phyloP scores from a whole-genome alignment of 176 grass and related monocot species.

The Ananas comosus region DNA sequence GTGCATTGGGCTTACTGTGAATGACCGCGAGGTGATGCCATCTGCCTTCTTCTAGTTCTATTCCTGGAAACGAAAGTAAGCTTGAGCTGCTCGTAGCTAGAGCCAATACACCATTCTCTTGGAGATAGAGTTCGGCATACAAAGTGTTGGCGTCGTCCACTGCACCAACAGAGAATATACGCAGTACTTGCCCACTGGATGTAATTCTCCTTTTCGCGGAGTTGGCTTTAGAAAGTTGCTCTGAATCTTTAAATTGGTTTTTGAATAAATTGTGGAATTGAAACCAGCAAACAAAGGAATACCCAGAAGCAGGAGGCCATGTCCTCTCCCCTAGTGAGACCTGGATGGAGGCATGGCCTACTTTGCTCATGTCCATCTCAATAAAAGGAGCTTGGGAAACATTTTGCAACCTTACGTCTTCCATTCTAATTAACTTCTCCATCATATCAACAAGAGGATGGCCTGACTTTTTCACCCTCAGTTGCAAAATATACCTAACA shows the following conservation, averaged over 20 bases:
- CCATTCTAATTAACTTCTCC: constrained; percentile 83
- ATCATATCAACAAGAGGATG: constrained; percentile 94
- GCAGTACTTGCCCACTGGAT: constrained; percentile 44
- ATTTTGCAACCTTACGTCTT: constrained; percentile 64
- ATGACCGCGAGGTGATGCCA: constrained; percentile 99
- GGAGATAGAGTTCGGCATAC: constrained; percentile 82
- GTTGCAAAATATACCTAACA: constrained; percentile 81
- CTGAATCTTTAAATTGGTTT: constrained; percentile 59
- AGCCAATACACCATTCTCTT: constrained; percentile 89
- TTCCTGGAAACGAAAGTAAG: constrained; percentile 65
- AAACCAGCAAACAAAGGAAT: constrained; percentile 99
- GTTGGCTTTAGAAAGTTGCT: constrained; percentile 45
- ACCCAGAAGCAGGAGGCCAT: constrained; percentile 97
- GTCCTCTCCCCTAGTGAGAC: constrained; percentile 99
- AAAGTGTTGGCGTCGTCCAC: constrained; percentile 65
- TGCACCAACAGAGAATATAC: constrained; percentile 90
- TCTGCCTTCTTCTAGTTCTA: constrained; percentile 90
- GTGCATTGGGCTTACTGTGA: constrained; percentile 97
- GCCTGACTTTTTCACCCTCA: constrained; percentile 77
- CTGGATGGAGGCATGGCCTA: constrained; percentile 89
- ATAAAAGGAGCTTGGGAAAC: constrained; percentile 94
- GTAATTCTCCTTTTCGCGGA: constrained; percentile 47
- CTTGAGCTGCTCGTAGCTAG: constrained; percentile 90
- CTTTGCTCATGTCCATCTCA: constrained; percentile 97
- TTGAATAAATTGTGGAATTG: constrained; percentile 80